Percentiles rank a stretch among this genome's conserved stretches.
Conservation (phyloP, 306 rosid species). For the Sophora flavescens region DNA sequence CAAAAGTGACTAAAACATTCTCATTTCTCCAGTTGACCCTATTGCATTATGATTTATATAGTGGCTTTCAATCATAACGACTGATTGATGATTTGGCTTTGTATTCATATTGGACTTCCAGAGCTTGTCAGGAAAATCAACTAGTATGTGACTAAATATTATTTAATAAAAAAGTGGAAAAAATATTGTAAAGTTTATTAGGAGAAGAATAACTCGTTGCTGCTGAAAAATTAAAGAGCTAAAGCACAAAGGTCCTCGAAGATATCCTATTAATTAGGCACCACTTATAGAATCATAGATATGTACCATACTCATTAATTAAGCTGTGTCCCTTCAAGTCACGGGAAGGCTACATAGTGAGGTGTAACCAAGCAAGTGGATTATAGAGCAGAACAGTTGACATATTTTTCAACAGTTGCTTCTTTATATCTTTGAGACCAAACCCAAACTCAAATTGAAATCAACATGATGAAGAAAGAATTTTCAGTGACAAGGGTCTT, state of each 20-base stretch:
- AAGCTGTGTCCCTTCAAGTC: conserved; percentile 42
- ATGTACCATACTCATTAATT: background rate
- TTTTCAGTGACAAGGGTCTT: conserved; percentile 1
- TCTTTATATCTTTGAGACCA: background rate
- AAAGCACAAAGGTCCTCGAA: background rate
- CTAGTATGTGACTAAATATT: background rate
- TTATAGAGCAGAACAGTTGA: conserved; percentile 32
- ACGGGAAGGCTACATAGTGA: conserved; percentile 34
- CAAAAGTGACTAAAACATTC: conserved; percentile 40
- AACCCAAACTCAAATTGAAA: background rate
- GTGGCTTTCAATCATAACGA: conserved; percentile 52
- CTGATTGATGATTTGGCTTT: background rate
- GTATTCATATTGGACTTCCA: conserved; percentile 30
- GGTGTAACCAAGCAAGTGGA: background rate
- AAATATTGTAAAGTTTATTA: background rate
- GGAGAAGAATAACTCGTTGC: background rate
- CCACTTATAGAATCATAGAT: no score
- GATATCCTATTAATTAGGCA: background rate
- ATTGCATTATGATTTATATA: conserved; percentile 42
- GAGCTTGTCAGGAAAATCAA: conserved; percentile 11
- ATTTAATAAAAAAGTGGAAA: background rate
- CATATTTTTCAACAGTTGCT: conserved; percentile 12
- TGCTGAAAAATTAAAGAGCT: background rate
- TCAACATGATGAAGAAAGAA: background rate
- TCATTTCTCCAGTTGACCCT: conserved; percentile 54